Evolutionary conservation across 2,329 filamentous ascomycete genomes (phyloP), one percentile per base, ranked within the genome.

Genomic region (Fusarium annulatum): DNA sequence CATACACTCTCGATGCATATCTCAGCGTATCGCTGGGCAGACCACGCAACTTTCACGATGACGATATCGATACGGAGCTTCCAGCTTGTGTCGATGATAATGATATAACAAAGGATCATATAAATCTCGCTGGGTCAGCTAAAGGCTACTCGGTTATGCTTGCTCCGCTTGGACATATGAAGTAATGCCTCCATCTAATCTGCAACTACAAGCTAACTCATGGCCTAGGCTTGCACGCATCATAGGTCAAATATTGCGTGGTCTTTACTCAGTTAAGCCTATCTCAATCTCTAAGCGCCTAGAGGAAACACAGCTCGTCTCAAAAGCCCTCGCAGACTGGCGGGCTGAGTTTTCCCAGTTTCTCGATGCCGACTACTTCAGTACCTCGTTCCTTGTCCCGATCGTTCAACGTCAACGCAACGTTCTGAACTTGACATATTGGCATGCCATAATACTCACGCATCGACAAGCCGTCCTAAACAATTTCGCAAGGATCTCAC

Each of bases 321-420:
- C 79, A 0, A 72, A 78, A 21, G 79, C 81, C 6, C 56, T 85
- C 4, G 75, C 66, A 12, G 73, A 80, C 1, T 85, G 84, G 84
- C 76, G 80, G 19, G 70, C 66, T 1, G 80, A 82, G 23, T 63
- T 84, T 18, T 69, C 81, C 2, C 75, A 79, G 6, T 84, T 85
- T 28, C 77, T 85, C 0, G 83, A 85, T 9, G 74, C 84, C 1
- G 82, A 84, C 51, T 82, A 75, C 21, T 76, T 81, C 26, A 82
- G 79, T 42, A 73, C 77, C 4, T 72, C 81, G 0, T 75, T 83
- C 5, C 74, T 84, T 4, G 76, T 81, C 6, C 82, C 83, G 3
- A 82, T 85, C 10, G 84, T 82, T 48, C 83, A 83, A 56, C 78
- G 84, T 0, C 84, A 85, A 59, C 79, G 82, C 0, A 83, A 85